A percentile compares a stretch with the other conserved stretches of the same genome.
Evolutionary conservation across 352 stramenopile species (phyloP).

Genomic region (Globisporangium mamillatum): DNA sequence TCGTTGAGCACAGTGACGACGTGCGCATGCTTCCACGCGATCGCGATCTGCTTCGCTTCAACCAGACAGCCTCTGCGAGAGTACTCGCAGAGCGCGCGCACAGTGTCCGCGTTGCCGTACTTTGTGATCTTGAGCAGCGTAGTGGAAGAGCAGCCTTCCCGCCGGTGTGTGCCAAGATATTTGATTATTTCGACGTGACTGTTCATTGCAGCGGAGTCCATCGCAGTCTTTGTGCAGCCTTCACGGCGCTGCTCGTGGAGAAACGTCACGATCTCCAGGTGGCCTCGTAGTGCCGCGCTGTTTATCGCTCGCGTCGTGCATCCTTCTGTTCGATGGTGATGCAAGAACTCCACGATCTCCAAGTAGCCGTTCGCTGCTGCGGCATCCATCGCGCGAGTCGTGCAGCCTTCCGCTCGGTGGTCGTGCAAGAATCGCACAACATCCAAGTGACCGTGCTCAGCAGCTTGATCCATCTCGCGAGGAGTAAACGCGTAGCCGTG

Average conservation of each 20-base stretch:
- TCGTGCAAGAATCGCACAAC: slow-evolving; percentile 6
- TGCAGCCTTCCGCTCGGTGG: slow-evolving; percentile 5
- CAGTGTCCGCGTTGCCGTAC: slow-evolving; percentile 2
- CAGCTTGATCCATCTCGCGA: slow-evolving; percentile 12
- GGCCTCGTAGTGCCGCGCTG: background rate
- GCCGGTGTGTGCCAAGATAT: slow-evolving; percentile 4
- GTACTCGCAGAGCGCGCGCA: slow-evolving; percentile 9
- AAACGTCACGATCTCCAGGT: slow-evolving; percentile 4
- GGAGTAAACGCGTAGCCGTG: slow-evolving; percentile 1
- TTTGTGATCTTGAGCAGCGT: slow-evolving; percentile 9
- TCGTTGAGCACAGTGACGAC: slow-evolving; percentile 11
- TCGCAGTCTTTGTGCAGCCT: slow-evolving; percentile 10
- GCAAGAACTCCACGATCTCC: slow-evolving; percentile 8
- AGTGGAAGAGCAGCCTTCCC: slow-evolving; percentile 1
- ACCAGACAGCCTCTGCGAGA: slow-evolving; percentile 5
- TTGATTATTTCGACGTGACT: slow-evolving; percentile 4
- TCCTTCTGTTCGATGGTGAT: slow-evolving; percentile 2
- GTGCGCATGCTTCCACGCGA: slow-evolving; percentile 2
- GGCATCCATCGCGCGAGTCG: slow-evolving; percentile 8
- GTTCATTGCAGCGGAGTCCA: slow-evolving; percentile 11
- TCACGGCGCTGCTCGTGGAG: background rate
- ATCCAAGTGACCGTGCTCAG: slow-evolving; percentile 4
- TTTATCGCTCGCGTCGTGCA: slow-evolving; percentile 11
- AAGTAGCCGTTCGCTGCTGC: background rate
- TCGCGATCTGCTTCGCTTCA: slow-evolving; percentile 9